Evolutionary conservation across 768 basidiomycete species (phyloP), one percentile per base, ranked within the genome.

Genomic region (Panaeolus cyanescens): DNA sequence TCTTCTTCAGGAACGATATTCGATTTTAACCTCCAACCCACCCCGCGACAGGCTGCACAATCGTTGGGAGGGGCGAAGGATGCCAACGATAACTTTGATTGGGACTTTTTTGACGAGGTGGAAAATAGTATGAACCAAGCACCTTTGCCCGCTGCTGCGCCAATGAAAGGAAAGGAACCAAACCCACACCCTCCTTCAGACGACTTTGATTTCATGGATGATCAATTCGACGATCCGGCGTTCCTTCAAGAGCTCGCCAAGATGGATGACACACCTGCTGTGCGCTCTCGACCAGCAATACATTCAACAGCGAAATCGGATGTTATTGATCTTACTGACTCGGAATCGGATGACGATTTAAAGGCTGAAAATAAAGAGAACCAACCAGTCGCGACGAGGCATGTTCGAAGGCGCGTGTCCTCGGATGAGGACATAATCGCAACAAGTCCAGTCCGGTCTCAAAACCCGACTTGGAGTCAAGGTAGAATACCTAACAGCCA

Each of bases 331-430:
- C 37, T 63, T 32, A 28, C 45, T 9, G 64, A 68, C 36, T 57
- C 56, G n/a, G 68, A 70, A 54, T 69, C 65, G 7, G 75, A 80
- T 36, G 82, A 83, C 20, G 80, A 82, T 10, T 74, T 77, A 13
- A 84, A 83, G 10, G 77, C 79, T 28, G 82, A 82, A 15, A 84
- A 88, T 66, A 88, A 89, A 69, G 89, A 90, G 72, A 90, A 90
- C 67, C 71, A 80, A 34, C 83, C 82, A 4, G 77, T 80, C 2
- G 76, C 82, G 6, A 79, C 78, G n/a, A 70, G 85, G 53, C 80
- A 81, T 72, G 80, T 85, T 13, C 77, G 83, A 57, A 70, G 75
- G 64, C 74, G 82, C 33, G 62, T 59, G 25, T 9, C 30, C 12
- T 55, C 31, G 31, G 63, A 50, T 13, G 39, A 42, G 1, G 45